Evolutionary conservation across 441 rosid species (phyloP), one percentile per base, ranked within the genome.

Genomic region (Brassica balearica): DNA sequence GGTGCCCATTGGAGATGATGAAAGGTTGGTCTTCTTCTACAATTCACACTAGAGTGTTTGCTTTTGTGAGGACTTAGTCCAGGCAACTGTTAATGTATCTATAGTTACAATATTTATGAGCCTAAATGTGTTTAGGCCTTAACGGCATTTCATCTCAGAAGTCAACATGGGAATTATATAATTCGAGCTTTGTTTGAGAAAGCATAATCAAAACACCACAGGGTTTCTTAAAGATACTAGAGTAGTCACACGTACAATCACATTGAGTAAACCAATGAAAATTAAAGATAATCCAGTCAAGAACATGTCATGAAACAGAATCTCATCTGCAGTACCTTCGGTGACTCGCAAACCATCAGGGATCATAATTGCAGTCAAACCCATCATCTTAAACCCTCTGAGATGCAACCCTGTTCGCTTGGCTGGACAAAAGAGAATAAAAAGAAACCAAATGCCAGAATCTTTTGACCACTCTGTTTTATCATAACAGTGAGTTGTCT

Each of bases 161-260:
- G 58, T 74, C 60, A 61, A 61, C 38, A 2, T 25, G 36, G 22
- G 38, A 48, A 22, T 15, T 27, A 46, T 29, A 27, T 1, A 72
- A 62, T 3, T 43, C 1, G n/a, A 51, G 60, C 68, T 72, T 72
- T 29, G 63, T 73, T 60, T 72, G 75, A 1, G 25, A 73, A 53
- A 51, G 22, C 63, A 76, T n/a, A 63, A 63, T 14, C 64, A 70
- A 70, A 68, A 62, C 56, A 69, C 48, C 38, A 43, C 8, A 76
- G 6, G 63, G 20, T 68, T 17, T 69, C 55, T 46, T 62, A 60
- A 29, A 19, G 69, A 61, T 61, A 48, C 8, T 17, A 75, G 9
- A 64, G 58, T n/a, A 20, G 23, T 14, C 75, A 25, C 53, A 56
- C 29, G 38, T 7, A 55, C 9, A 58, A 64, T 19, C 19, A 19